Conservation (phyloP, 139 green algal genomes). For the Closterium sp. region DNA sequence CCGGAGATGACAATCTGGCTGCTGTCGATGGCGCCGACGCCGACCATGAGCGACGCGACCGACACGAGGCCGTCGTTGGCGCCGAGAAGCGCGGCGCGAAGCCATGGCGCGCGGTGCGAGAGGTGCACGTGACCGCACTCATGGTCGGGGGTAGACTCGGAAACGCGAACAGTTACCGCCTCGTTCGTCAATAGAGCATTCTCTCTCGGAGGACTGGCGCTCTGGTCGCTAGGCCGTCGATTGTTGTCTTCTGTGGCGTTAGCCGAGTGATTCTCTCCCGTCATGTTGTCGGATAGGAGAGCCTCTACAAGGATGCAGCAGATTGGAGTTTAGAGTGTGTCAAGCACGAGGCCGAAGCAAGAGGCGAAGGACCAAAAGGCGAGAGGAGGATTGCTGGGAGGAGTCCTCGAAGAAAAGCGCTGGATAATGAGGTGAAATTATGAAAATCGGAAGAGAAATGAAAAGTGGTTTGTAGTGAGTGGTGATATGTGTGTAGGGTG, state of each 20-base stretch:
- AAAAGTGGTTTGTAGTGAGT: background rate
- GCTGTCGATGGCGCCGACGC: slow-evolving; percentile 35
- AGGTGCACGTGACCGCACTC: slow-evolving; percentile 40
- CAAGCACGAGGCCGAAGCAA: background rate
- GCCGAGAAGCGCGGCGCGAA: slow-evolving; percentile 41
- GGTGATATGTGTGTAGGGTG: background rate
- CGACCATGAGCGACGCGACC: slow-evolving; percentile 42
- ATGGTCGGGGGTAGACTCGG: background rate
- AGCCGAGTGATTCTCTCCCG: background rate
- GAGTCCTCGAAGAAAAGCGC: background rate
- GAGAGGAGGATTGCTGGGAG: background rate
- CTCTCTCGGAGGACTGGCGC: background rate
- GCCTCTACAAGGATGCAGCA: background rate
- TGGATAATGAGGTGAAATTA: background rate
- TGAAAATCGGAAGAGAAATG: slow-evolving; percentile 55
- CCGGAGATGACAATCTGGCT: slow-evolving; percentile 36
- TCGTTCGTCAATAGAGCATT: background rate
- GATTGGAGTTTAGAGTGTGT: no score
- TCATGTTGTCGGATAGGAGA: background rate
- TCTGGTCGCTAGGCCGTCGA: background rate
- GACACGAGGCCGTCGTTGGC: slow-evolving; percentile 55
- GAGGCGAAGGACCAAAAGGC: background rate
- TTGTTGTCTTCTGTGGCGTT: background rate
- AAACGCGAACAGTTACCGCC: background rate
- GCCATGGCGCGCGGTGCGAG: slow-evolving; percentile 41